A percentile compares a stretch with the other conserved stretches of the same genome.
Evolutionary conservation across 331 rosid species (phyloP).

Genomic region (Quercus lobata): DNA sequence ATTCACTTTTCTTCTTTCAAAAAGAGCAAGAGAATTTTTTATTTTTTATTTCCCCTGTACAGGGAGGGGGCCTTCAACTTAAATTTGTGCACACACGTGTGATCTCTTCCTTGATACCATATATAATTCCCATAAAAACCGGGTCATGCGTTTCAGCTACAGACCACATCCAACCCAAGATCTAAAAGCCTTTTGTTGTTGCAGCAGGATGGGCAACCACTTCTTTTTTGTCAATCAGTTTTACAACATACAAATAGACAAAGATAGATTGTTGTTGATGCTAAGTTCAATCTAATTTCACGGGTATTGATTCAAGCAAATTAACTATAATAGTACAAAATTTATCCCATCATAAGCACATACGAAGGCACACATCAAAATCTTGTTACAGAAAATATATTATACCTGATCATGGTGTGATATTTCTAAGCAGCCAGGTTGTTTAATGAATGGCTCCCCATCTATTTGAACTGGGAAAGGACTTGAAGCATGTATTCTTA

Average conservation of each 20-base stretch:
- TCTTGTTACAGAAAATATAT: slow-evolving; percentile 9
- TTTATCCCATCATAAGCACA: neutral
- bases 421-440: slow-evolving; percentile 70
- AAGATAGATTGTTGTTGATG: neutral
- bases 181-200: neutral
- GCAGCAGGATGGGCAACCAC: neutral
- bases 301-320: neutral
- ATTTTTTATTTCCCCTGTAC: no score
- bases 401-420: slow-evolving; percentile 71
- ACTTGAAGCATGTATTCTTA: slow-evolving; percentile 63
- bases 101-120: neutral
- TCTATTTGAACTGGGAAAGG: slow-evolving; percentile 87
- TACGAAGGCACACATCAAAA: neutral
- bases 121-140: neutral
- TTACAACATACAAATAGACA: neutral
- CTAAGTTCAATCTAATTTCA: neutral
- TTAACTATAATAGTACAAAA: neutral
- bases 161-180: neutral
- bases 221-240: neutral
- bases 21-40: no score
- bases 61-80: no score
- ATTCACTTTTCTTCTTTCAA: no score
- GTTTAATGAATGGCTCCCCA: slow-evolving; percentile 75
- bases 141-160: neutral
- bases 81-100: neutral